Evolutionary conservation across 2,329 filamentous ascomycete species (phyloP), one percentile per base, ranked within the genome.

Genomic region (Periconia macrospinosa): DNA sequence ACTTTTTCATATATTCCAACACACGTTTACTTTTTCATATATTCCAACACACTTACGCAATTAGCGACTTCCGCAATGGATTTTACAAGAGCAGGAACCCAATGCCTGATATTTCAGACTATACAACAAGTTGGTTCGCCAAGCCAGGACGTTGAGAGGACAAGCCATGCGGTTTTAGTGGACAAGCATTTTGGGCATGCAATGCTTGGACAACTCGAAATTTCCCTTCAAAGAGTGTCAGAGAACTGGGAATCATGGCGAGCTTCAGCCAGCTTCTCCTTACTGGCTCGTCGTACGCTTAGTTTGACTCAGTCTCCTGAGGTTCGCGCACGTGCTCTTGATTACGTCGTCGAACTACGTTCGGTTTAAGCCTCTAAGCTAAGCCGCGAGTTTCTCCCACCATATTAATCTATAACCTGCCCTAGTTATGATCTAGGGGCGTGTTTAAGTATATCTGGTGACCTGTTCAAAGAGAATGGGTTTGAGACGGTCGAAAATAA

Each of bases 11-110:
- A 47, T 87, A 83, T 80, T 61, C 74, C 15, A 41, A 41, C 37
- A 41, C 17, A 62, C 76, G 0, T 58, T 87, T 2, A 76, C 80
- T 0, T 63, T 79, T 1, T 85, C 10, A 81, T 84, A 47, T 87
- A 83, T 80, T 61, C 74, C 15, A 41, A 41, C 37, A 41, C 17
- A 15, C 14, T 41, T 18, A 18, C 37, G 14, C 37, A 41, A 18
- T 15, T 41, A 41, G 37, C 37, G 15, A 18, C 37, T 61, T 69
- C 1, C 67, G 72, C 1, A 27, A 15, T 47, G 10, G 77, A 83
- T 44, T 78, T 83, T 40, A 81, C 77, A 19, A 77, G 78, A 41
- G 55, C 69, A 2, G 78, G 82, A 37, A 79, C 80, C 0, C 65
- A 63, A 7, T 50, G 78, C 1, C 61, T 84, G 0, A 50, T 84